phyloP scores from a whole-genome alignment of 148 eudicot species.

The Spergularia marina region DNA sequence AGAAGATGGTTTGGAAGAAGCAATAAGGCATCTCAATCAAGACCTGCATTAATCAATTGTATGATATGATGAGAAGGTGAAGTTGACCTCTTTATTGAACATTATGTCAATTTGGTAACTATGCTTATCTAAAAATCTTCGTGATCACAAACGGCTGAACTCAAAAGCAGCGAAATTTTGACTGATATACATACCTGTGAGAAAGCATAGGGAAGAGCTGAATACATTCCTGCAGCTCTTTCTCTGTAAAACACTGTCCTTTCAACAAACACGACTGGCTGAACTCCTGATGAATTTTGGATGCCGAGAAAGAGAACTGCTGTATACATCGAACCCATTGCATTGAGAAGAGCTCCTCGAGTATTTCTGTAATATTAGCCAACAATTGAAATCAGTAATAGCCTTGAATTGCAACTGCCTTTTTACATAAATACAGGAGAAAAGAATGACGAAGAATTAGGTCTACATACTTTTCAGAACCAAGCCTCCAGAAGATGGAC shows the following conservation, averaged over 20 bases:
- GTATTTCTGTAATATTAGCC: conserved; percentile 27
- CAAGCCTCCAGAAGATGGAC: conserved; percentile 55
- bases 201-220: conserved; percentile 68
- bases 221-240: conserved; percentile 73
- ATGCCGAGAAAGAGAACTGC: conserved; percentile 53
- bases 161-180: too few relatives aligned
- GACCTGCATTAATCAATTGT: conserved; percentile 32
- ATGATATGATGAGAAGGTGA: neutral
- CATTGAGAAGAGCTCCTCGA: conserved; percentile 49
- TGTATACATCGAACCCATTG: conserved; percentile 65
- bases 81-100: neutral
- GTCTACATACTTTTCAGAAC: conserved; percentile 35
- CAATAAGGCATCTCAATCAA: conserved; percentile 61
- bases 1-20: conserved; percentile 44
- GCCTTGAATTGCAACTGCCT: neutral
- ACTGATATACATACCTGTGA: conserved; percentile 41
- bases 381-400: neutral
- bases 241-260: conserved; percentile 70
- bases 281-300: conserved; percentile 51
- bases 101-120: neutral
- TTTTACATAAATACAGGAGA: neutral
- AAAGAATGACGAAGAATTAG: neutral
- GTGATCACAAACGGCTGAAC: too few relatives aligned
- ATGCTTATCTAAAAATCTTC: too few relatives aligned
- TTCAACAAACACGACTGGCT: conserved; percentile 58